These are phyloP conservation scores for Fusarium abutilonis DNA, from an alignment of 2,329 filamentous ascomycete species.

Conservation along the genomic window DNA sequence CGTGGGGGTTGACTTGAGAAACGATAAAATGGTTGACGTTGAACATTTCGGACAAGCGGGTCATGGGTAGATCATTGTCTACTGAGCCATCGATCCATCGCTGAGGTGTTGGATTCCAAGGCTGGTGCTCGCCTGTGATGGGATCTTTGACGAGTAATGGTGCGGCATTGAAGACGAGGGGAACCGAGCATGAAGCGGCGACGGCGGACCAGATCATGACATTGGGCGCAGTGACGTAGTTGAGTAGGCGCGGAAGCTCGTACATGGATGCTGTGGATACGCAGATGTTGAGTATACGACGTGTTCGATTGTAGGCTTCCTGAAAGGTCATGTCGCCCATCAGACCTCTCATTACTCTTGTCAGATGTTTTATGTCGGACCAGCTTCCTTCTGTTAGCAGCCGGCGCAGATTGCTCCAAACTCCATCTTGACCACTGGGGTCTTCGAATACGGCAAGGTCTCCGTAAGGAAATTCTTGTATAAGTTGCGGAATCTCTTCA, in stretches of 20 bases:
- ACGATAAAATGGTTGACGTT: conserved; percentile 99
- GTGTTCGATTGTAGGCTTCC: conserved; percentile 94
- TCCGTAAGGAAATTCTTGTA: conserved; percentile 79
- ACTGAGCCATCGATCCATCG: conserved; percentile 95
- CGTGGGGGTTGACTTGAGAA: conserved; percentile 94
- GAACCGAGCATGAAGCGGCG: conserved; percentile 94
- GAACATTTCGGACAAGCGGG: conserved; percentile 90
- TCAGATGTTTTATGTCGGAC: conserved; percentile 85
- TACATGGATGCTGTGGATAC: conserved; percentile 89
- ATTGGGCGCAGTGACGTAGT: conserved; percentile 93
- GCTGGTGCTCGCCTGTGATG: conserved; percentile 76
- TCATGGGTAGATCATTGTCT: conserved; percentile 93
- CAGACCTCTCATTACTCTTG: conserved; percentile 80
- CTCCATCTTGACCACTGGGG: conserved; percentile 64
- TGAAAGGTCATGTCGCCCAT: conserved; percentile 93
- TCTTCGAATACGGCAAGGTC: conserved; percentile 83
- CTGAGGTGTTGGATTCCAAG: conserved; percentile 87
- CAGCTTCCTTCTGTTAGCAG: conserved; percentile 84
- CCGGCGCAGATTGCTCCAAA: conserved; percentile 75
- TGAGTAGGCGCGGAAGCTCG: conserved; percentile 85
- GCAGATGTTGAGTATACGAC: conserved; percentile 91
- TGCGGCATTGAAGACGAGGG: conserved; percentile 82
- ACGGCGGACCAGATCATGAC: conserved; percentile 97
- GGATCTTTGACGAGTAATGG: conserved; percentile 87
- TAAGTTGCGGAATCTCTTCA: conserved; percentile 76